Base-by-base conservation (phyloP, 1,284 basidiomycete genomes). In the Trametes polyzona region DNA sequence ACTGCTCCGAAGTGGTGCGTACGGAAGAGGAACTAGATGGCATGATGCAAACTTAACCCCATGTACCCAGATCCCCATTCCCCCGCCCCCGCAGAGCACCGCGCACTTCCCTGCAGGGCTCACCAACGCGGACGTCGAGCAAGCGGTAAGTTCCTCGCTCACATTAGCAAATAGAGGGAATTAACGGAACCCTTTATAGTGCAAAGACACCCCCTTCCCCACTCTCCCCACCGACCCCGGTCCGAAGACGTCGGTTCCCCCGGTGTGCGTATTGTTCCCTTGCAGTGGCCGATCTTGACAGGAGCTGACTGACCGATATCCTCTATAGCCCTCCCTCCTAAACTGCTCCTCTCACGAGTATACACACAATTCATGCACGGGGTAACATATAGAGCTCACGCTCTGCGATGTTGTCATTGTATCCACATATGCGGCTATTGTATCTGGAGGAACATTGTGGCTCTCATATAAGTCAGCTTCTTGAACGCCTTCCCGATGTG, bases 21-120 rank as follows among this genome's bases (percentile, higher is more conserved):
- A 10, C 30, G 5, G 19, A 37, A n/a, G 8, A 27, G 1, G 2
- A 26, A 14, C 24, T n/a, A n/a, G n/a, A n/a, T n/a, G n/a, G n/a
- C n/a, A n/a, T n/a, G n/a, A 33, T n/a, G 26, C 10, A 6, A 27
- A 14, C 23, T 16, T 27, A 50, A n/a, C 4, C 17, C 21, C 17
- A 30, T 47, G n/a, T 8, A 5, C 7, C 11, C 21, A 54, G 52
- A 59, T 68, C 42, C 76, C 73, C 17, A 51, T 64, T 6, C 73
- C 76, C 4, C 57, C 62, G 19, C 57, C 68, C 8, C 59, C 72
- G 51, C 57, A 63, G 55, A 57, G 59, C 27, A 55, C 39, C n/a
- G 65, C 71, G 11, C 69, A 71, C 61, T 66, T 78, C 59, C 76
- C 75, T 23, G 73, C 74, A 47, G 72, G 72, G 1, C 65, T 69